phyloP scores from a whole-genome alignment of 2,329 filamentous ascomycete species.

The Capronia epimyces region DNA sequence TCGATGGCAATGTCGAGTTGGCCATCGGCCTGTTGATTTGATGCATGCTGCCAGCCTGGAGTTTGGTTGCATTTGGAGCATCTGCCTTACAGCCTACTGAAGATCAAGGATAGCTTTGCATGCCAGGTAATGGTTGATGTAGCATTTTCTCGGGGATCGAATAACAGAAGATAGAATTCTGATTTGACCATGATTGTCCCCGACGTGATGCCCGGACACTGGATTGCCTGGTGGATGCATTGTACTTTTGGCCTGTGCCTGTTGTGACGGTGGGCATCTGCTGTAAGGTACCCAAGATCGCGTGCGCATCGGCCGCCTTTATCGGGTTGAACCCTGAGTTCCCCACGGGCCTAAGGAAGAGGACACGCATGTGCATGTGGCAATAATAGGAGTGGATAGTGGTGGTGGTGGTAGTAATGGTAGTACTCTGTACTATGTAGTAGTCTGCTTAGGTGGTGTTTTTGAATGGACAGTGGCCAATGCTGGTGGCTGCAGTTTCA shows the following conservation, averaged over 20 bases:
- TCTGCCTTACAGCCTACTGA: neutral
- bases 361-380: too few species aligned
- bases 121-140: neutral
- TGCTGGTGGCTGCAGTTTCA: too few species aligned
- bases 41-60: neutral
- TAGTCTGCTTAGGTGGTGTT: too few species aligned
- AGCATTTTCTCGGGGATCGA: too few species aligned
- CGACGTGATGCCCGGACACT: neutral
- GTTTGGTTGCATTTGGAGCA: neutral
- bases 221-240: neutral
- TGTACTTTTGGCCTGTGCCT: conserved; percentile 4
- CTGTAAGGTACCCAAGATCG: conserved; percentile 1
- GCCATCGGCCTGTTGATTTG: conserved; percentile 68
- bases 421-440: too few species aligned
- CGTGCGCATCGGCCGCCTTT: neutral
- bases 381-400: too few species aligned
- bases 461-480: too few species aligned
- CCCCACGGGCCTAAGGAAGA: too few species aligned
- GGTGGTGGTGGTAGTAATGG: too few species aligned
- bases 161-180: too few species aligned
- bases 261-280: too few species aligned
- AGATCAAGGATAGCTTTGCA: neutral
- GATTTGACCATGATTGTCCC: neutral
- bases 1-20: conserved; percentile 77
- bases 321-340: neutral